Conservation (phyloP, 148 eudicot species). For the Polygonum aviculare region DNA sequence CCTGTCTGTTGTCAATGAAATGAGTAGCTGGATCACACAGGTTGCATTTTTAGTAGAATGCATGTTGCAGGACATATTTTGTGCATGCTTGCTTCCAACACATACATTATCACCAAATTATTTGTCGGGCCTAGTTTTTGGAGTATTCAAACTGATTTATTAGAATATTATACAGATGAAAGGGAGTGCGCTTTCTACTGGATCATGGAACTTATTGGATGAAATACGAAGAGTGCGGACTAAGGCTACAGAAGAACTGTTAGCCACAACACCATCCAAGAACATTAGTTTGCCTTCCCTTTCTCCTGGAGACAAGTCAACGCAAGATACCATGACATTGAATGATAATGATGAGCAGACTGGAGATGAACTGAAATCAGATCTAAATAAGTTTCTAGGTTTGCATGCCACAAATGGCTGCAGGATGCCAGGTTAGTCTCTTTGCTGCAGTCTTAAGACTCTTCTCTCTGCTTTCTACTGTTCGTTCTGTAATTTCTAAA, state of each 20-base stretch:
- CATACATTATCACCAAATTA: neutral
- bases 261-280: slow-evolving; percentile 30
- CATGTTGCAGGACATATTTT: neutral
- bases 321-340: slow-evolving; percentile 11
- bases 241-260: slow-evolving; percentile 73
- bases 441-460: neutral
- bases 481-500: neutral
- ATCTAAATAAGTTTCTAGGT: neutral
- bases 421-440: neutral
- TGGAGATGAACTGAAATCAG: slow-evolving; percentile 17
- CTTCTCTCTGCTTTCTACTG: neutral
- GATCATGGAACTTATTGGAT: slow-evolving; percentile 76
- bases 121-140: neutral
- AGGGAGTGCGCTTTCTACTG: slow-evolving; percentile 45
- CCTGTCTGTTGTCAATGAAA: neutral
- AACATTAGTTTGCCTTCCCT: slow-evolving; percentile 17
- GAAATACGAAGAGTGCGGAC: slow-evolving; percentile 84
- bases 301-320: slow-evolving; percentile 9
- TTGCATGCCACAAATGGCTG: slow-evolving; percentile 1
- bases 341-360: slow-evolving; percentile 9
- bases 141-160: neutral
- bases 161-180: slow-evolving; percentile 30
- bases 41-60: neutral
- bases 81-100: neutral
- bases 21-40: neutral